Conservation (phyloP, 2,329 filamentous ascomycete genomes). For the Colletotrichum salicis region DNA sequence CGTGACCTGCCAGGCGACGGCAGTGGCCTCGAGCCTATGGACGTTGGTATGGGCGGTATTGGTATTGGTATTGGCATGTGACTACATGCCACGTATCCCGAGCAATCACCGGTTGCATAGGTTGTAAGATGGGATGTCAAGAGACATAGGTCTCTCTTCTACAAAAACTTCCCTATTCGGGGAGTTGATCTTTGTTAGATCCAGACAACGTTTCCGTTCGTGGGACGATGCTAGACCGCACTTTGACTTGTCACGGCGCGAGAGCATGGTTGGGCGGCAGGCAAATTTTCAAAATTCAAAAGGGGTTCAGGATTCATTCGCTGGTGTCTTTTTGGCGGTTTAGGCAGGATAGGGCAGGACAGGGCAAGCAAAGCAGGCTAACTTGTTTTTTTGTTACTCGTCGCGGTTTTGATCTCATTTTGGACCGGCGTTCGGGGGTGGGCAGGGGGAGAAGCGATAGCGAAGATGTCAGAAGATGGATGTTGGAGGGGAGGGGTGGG, state of each 20-base stretch:
- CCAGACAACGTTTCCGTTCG: neutral
- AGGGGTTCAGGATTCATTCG: constrained; percentile 1
- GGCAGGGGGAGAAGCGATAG: neutral
- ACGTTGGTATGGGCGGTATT: constrained; percentile 38
- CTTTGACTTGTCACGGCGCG: neutral
- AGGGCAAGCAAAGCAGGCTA: neutral
- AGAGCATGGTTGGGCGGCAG: neutral
- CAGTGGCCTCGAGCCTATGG: constrained; percentile 41
- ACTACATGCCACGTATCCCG: neutral
- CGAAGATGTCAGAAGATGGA: neutral
- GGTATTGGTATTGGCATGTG: constrained; percentile 31
- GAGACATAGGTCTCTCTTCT: neutral
- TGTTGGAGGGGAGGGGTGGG: neutral
- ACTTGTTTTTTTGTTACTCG: neutral
- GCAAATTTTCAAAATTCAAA: neutral
- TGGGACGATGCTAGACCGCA: neutral
- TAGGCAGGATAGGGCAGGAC: neutral
- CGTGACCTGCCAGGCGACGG: constrained; percentile 56
- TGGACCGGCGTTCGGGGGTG: neutral
- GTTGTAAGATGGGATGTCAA: constrained; percentile 13
- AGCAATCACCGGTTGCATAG: constrained; percentile 2
- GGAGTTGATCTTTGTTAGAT: neutral
- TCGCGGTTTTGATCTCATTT: neutral
- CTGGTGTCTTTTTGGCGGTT: neutral
- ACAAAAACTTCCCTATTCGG: neutral